Conservation (phyloP, 805 yeast species). For the Myxozyma geophila region DNA sequence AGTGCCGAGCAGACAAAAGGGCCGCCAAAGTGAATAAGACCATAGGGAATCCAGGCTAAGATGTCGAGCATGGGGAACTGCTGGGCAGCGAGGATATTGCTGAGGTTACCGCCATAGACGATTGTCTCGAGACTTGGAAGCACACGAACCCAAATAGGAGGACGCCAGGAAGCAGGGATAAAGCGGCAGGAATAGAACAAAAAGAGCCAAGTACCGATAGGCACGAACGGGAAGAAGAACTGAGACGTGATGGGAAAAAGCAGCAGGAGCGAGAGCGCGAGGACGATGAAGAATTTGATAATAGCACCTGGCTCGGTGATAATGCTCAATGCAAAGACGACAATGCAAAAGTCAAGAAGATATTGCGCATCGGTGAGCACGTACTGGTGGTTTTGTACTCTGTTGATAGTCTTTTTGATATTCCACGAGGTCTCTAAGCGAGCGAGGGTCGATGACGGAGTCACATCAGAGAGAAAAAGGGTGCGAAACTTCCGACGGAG, state of each 20-base stretch:
- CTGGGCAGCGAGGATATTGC: conserved; percentile 74
- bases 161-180: conserved; percentile 75
- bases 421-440: conserved; percentile 33
- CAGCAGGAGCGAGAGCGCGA: conserved; percentile 52
- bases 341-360: conserved; percentile 57
- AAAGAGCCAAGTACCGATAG: conserved; percentile 83
- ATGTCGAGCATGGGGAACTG: conserved; percentile 70
- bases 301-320: conserved; percentile 41
- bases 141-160: conserved; percentile 86
- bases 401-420: conserved; percentile 40
- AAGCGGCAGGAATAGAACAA: conserved; percentile 72
- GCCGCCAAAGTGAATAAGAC: conserved; percentile 83
- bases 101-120: conserved; percentile 86
- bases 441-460: conserved; percentile 31
- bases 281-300: conserved; percentile 46
- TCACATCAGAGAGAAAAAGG: conserved; percentile 19
- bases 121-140: conserved; percentile 92
- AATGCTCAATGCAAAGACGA: conserved; percentile 52
- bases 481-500: conserved; percentile 29
- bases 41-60: conserved; percentile 96
- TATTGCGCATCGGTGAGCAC: conserved; percentile 52
- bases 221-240: conserved; percentile 80
- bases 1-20: conserved; percentile 85
- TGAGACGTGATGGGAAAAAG: conserved; percentile 80
- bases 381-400: conserved; percentile 45